Conservation (phyloP, 2,329 filamentous ascomycete species). For the Capronia epimyces region DNA sequence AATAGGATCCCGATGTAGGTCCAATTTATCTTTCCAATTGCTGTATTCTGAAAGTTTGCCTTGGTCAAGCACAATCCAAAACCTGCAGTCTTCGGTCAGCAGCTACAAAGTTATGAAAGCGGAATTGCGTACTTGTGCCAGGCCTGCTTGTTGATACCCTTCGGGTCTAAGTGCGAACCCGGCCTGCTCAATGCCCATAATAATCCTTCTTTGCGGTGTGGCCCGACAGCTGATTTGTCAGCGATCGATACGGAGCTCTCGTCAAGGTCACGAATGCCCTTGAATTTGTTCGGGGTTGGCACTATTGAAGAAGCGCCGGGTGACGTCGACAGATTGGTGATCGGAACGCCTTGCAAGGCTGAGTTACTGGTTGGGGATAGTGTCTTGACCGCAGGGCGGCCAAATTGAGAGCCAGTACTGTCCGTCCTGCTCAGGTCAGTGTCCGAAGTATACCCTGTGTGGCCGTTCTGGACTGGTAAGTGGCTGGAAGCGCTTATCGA, state of each 20-base stretch:
- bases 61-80: slow-evolving; percentile 97
- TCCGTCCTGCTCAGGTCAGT: slow-evolving; percentile 67
- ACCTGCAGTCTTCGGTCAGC: slow-evolving; percentile 51
- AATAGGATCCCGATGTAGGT: slow-evolving; percentile 96
- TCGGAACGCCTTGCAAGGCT: slow-evolving; percentile 26
- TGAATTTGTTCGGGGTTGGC: slow-evolving; percentile 61
- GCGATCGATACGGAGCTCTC: slow-evolving; percentile 63
- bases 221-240: slow-evolving; percentile 46
- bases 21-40: slow-evolving; percentile 97
- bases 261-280: slow-evolving; percentile 85
- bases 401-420: slow-evolving; percentile 65
- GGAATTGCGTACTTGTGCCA: slow-evolving; percentile 82
- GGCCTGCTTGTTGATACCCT: slow-evolving; percentile 90
- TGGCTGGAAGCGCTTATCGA: slow-evolving; percentile 35
- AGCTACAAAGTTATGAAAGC: neutral
- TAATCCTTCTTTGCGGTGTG: slow-evolving; percentile 85
- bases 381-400: slow-evolving; percentile 41
- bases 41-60: slow-evolving; percentile 96
- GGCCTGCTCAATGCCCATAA: slow-evolving; percentile 91
- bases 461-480: slow-evolving; percentile 36
- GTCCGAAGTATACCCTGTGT: slow-evolving; percentile 56
- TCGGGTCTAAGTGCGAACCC: slow-evolving; percentile 89
- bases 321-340: slow-evolving; percentile 37
- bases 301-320: slow-evolving; percentile 34
- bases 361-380: slow-evolving; percentile 32